Percentiles rank a stretch among this genome's conserved stretches.
Evolutionary conservation across 2,329 filamentous ascomycete species (phyloP).

Genomic region (Uncinocarpus reesii): DNA sequence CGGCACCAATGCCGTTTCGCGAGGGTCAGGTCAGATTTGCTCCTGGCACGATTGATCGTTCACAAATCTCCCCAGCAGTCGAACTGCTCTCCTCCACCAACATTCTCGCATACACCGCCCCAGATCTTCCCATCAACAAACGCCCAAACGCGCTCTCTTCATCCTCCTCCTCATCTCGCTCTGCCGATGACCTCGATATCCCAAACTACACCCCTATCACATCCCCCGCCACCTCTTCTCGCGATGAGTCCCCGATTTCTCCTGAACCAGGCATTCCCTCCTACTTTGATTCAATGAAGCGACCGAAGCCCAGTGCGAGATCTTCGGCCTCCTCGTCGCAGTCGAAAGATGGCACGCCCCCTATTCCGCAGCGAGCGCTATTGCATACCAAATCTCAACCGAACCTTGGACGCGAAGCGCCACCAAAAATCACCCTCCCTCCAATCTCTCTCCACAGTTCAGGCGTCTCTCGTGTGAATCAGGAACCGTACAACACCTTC

Average conservation of each 20-base stretch:
- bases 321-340: constrained; percentile 38
- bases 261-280: constrained; percentile 47
- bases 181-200: constrained; percentile 50
- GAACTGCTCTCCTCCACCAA: constrained; percentile 90
- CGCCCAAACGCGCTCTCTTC: constrained; percentile 40
- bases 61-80: constrained; percentile 69
- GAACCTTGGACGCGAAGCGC: constrained; percentile 59
- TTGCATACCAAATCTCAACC: constrained; percentile 81
- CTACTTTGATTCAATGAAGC: constrained; percentile 27
- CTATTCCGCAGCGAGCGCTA: constrained; percentile 65
- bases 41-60: constrained; percentile 38
- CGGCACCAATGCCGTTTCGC: constrained; percentile 35
- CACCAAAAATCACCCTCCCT: constrained; percentile 42
- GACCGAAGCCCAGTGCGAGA: constrained; percentile 5
- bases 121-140: constrained; percentile 51
- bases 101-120: constrained; percentile 88
- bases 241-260: constrained; percentile 37
- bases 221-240: constrained; percentile 39
- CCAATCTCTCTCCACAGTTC: constrained; percentile 29
- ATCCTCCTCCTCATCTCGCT: constrained; percentile 46
- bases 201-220: constrained; percentile 33
- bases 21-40: constrained; percentile 38
- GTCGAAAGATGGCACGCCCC: constrained; percentile 44
- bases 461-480: constrained; percentile 19
- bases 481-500: constrained; percentile 32